Percentiles rank a stretch among this genome's conserved stretches.
These are phyloP conservation scores for Globisporangium echinulatum DNA, from an alignment of 352 stramenopile genomes.

Conservation along the genomic window DNA sequence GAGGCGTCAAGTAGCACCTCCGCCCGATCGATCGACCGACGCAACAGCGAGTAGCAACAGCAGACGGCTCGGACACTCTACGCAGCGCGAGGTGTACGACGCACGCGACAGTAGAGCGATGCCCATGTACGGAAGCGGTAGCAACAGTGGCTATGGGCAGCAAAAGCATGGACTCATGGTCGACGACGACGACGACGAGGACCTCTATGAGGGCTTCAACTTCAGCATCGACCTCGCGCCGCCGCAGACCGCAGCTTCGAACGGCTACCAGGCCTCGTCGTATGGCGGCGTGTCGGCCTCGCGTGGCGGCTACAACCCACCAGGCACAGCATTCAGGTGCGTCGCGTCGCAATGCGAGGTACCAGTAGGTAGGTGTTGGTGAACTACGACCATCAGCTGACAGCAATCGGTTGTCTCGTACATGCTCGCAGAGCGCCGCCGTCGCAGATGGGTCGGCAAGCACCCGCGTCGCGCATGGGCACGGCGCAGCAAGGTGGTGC, in stretches of 20 bases:
- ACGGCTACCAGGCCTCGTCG: slow-evolving; percentile 45
- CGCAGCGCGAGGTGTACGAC: too few relatives aligned
- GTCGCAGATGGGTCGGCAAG: slow-evolving; percentile 71
- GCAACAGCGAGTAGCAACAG: too few relatives aligned
- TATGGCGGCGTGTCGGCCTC: slow-evolving; percentile 53
- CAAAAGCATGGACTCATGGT: slow-evolving; percentile 53
- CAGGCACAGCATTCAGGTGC: slow-evolving; percentile 67
- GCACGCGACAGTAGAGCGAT: neutral
- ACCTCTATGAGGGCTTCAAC: slow-evolving; percentile 90
- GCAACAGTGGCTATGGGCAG: slow-evolving; percentile 43
- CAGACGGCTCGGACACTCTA: too few relatives aligned
- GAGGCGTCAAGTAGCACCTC: too few relatives aligned
- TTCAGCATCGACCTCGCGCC: slow-evolving; percentile 80
- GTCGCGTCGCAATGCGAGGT: neutral
- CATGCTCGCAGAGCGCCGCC: slow-evolving; percentile 38
- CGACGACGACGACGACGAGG: slow-evolving; percentile 79
- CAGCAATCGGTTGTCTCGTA: neutral
- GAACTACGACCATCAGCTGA: neutral
- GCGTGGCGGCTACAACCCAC: slow-evolving; percentile 56
- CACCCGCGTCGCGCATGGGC: slow-evolving; percentile 51
- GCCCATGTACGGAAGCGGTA: slow-evolving; percentile 30
- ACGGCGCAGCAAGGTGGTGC: slow-evolving; percentile 35
- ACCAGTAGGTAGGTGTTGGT: neutral
- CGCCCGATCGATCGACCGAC: too few relatives aligned
- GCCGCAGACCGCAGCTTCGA: slow-evolving; percentile 55